Base-by-base conservation (phyloP, 805 yeast species). In the Tetrapisispora phaffii region DNA sequence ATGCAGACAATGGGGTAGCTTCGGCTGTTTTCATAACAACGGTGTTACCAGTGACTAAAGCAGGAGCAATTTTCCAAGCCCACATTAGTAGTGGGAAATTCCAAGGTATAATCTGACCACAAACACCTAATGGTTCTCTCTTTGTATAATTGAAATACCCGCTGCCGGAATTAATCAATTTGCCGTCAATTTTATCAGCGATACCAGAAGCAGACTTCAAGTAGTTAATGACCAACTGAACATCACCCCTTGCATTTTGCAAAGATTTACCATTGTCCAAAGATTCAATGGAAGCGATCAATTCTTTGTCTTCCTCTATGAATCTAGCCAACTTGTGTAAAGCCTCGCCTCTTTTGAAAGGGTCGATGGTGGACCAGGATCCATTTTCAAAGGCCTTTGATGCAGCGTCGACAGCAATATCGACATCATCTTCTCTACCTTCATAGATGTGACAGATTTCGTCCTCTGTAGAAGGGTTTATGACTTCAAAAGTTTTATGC, bases 71-170 rank as follows among this genome's bases (percentile, higher is more conserved):
- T 59, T 85, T 85, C 87, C 94, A 86, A 39, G 90, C 74, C 71
- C 85, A 78, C 82, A 85, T 83, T 69, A 86, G 74, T 60, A 85
- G 71, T 53, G 96, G 96, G 77, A 86, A 86, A 70, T 86, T 86
- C 95, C 95, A 86, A 56, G 96, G 95, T 59, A 85, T 85, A 56
- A 86, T 82, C 63, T 84, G 87, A 50, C 93, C 88, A 67, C 89
- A 82, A 44, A 85, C 94, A 64, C 95, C 95, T 54, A 83, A 71
- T 50, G 96, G 94, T 68, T 85, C 95, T 65, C 81, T 77, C 63
- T 76, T 73, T 45, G 85, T 75, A 67, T 79, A 80, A 53, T 73
- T 74, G 59, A 82, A 75, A 63, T 82, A 80, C 44, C 75, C 62
- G 48, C 68, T 63, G 50, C 85, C 88, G 28, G 87, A 76, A 58